Conservation (phyloP, 164 flowering plant genomes). For the Protea cynaroides region DNA sequence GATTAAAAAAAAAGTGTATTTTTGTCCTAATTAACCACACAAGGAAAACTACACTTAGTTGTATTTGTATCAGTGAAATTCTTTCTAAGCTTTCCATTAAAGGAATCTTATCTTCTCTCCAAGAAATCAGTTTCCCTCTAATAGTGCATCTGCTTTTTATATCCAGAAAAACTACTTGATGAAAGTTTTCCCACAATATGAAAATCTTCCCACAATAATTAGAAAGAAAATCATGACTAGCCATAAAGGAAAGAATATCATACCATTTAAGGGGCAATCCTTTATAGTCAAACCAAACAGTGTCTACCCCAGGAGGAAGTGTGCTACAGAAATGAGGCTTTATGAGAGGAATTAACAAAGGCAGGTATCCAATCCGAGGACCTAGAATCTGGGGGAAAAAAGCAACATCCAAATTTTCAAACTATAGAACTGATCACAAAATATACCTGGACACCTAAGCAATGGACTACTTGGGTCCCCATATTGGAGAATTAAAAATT, state of each 20-base stretch:
- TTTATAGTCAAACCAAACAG: conserved; percentile 94
- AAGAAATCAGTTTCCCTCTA: neutral
- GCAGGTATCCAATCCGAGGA: conserved; percentile 84
- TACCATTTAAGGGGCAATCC: conserved; percentile 96
- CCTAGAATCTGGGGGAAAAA: conserved; percentile 58
- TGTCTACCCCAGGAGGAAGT: conserved; percentile 90
- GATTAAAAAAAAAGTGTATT: no score
- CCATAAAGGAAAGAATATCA: conserved; percentile 2
- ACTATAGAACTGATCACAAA: neutral
- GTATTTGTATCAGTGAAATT: no score
- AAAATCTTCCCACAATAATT: neutral
- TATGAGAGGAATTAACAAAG: conserved; percentile 58
- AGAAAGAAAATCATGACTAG: neutral
- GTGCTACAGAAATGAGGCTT: conserved; percentile 70
- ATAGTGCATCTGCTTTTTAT: neutral
- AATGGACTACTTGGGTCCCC: no score
- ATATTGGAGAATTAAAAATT: no score
- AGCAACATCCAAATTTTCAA: neutral
- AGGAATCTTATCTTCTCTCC: neutral
- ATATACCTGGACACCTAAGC: no score
- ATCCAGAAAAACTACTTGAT: neutral
- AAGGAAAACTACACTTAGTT: no score
- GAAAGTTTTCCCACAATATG: neutral
- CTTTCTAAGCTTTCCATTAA: no score
- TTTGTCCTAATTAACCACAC: no score